Evolutionary conservation across 352 stramenopile species (phyloP), one percentile per base, ranked within the genome.

Genomic region (Phytophthora tentaculata): DNA sequence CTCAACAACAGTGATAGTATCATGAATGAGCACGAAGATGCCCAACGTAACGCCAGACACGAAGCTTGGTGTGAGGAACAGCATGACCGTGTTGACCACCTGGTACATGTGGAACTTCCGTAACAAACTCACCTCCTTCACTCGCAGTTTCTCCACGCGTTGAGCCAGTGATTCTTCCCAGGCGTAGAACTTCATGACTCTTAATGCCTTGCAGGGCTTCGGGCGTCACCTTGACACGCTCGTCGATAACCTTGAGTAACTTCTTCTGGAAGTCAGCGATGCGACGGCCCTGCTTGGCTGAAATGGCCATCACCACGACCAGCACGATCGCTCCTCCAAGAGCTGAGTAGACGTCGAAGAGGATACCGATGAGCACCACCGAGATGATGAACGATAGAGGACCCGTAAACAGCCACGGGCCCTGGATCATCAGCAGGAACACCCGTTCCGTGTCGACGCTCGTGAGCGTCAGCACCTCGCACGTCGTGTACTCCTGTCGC

Each of bases 201-300:
- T n/a, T 76, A 43, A 98, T 94, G 1, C 92, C 94, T 6, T 88
- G 71, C 0, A 99, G 76, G 12, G 96, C 86, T 73, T 98, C 95
- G 53, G 93, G 97, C 23, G 95, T 94, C 44, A 97, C 82, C 63
- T 97, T 97, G 2, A 99, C 88, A 6, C 96, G 82, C 17, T 90
- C 75, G 13, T 80, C 77, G 5, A 97, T 89, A 17, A 79, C 59
- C 1, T 44, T 32, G 1, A 80, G 49, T 6, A 80, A 22, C 4
- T 44, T 57, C 8, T 55, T 62, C 24, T 78, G 76, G 2, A 71
- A 35, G 1, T n/a, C 41, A 7, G 68, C 74, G 28, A 74, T 73
- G 9, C 61, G 56, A 13, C 56, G 22, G 1, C 56, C 65, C 49
- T 71, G 58, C 1, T 53, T 47, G 2, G 64, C 37, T 0, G 66